Evolutionary conservation across 371 early-diverging fungal species (phyloP).

Genomic region (Batkoa obscura): DNA sequence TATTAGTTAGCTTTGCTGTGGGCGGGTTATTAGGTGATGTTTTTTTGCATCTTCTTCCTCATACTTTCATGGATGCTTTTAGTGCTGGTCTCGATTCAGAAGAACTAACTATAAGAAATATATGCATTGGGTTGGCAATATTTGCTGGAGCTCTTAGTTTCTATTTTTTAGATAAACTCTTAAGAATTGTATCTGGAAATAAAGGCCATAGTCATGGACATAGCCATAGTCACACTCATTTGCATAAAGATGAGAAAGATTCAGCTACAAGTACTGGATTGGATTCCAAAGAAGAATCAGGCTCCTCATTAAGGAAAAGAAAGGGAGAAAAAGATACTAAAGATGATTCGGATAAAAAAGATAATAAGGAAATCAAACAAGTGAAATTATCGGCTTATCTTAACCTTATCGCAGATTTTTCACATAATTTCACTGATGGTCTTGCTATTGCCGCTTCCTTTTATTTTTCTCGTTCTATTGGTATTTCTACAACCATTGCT

Average conservation of each 20-base stretch:
- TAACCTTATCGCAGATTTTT: conserved; percentile 68
- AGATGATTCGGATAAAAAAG: neutral
- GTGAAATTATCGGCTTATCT: conserved; percentile 63
- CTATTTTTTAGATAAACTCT: conserved; percentile 58
- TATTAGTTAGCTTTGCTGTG: conserved; percentile 66
- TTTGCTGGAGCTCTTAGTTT: conserved; percentile 56
- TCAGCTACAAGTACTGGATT: neutral
- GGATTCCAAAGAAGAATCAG: neutral
- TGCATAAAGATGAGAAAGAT: conserved; percentile 10
- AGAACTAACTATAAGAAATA: conserved; percentile 33
- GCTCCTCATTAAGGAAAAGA: neutral
- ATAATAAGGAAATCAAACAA: neutral
- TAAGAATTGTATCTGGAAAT: conserved; percentile 55
- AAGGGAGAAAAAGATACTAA: neutral
- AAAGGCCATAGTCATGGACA: conserved; percentile 32
- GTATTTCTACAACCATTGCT: conserved; percentile 69
- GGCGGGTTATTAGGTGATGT: conserved; percentile 74
- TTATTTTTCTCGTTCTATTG: conserved; percentile 60
- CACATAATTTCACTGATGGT: conserved; percentile 86
- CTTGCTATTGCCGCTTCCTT: conserved; percentile 81
- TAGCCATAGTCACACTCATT: conserved; percentile 29
- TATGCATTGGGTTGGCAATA: conserved; percentile 46
- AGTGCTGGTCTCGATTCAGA: conserved; percentile 12
- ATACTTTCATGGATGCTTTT: conserved; percentile 41
- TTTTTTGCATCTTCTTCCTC: conserved; percentile 64